Base-by-base conservation (phyloP, 768 basidiomycete genomes). In the Tephrocybe rancida region DNA sequence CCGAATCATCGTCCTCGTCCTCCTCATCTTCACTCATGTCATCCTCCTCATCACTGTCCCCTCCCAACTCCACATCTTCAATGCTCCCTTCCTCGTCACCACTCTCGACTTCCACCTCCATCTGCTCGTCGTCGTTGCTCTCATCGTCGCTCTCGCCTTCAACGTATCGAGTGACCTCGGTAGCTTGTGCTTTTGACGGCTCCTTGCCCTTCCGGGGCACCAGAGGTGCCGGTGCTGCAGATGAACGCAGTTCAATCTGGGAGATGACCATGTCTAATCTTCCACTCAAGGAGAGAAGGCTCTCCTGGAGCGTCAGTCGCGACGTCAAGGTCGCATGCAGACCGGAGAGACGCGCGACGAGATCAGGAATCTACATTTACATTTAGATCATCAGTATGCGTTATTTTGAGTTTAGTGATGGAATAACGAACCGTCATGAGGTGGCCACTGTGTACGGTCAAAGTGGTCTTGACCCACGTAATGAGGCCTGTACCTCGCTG, bases 241-340 rank as follows among this genome's bases (percentile, higher is more conserved):
- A 84, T 25, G 90, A 84, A 19, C 95, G 84, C 73, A 95, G 81
- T 67, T 95, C 91, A 50, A 98, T 90, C 66, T 98, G 97, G 0
- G 93, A 89, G 44, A 98, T 79, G 21, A 97, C 92, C 77, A 95
- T 90, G 65, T 98, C 96, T 25, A 98, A 78, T 52, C 93, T 85
- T 24, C 97, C 97, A 54, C 86, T 90, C 37, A 99, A 77, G 2
- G 90, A 85, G 9, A 95, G 76, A 18, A 99, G 77, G 52, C 86
- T 90, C 57, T 93, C 88, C 57, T 97, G 91, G 42, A 98, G 73
- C 22, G 86, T 78, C 29, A 97, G 73, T 19, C 97, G 85, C 27
- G 87, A 79, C 2, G 88, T 84, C 35, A 99, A 76, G 5, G 88
- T 87, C 18, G 88, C 74, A 70, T 96, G 92, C 19, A 99, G 79